Percentiles rank a stretch among this genome's conserved stretches.
These are phyloP conservation scores for Pseudogymnoascus sp. DNA, from an alignment of 2,329 filamentous ascomycete species.

Conservation along the genomic window DNA sequence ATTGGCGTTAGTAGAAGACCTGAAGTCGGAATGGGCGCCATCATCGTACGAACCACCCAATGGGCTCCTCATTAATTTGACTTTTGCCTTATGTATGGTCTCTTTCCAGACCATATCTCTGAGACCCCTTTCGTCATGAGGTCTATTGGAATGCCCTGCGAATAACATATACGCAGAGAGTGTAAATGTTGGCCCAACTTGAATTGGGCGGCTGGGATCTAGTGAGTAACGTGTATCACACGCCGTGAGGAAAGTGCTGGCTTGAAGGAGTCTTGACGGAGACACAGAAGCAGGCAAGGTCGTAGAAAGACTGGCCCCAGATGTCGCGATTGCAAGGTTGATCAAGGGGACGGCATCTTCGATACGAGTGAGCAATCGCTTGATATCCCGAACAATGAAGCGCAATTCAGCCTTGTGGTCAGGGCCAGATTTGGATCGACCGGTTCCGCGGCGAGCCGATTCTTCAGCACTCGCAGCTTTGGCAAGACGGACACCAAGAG, in stretches of 20 bases:
- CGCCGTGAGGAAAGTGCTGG: constrained; percentile 80
- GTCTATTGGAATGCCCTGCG: constrained; percentile 57
- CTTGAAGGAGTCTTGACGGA: constrained; percentile 81
- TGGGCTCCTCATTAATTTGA: constrained; percentile 49
- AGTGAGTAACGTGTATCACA: constrained; percentile 76
- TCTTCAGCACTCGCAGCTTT: constrained; percentile 59
- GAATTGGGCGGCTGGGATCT: constrained; percentile 53
- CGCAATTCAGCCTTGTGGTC: constrained; percentile 57
- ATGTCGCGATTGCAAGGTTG: constrained; percentile 88
- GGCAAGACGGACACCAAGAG: constrained; percentile 66
- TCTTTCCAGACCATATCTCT: constrained; percentile 75
- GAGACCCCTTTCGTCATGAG: constrained; percentile 23
- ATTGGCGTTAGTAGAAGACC: constrained; percentile 9
- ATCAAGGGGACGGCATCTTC: constrained; percentile 88
- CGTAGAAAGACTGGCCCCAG: constrained; percentile 77
- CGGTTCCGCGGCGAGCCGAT: constrained; percentile 33
- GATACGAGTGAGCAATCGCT: constrained; percentile 64
- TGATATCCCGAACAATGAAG: constrained; percentile 66
- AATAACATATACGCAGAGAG: constrained; percentile 95
- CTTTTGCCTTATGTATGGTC: constrained; percentile 83
- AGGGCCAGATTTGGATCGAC: constrained; percentile 40
- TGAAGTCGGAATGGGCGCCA: background rate
- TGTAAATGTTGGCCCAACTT: constrained; percentile 80
- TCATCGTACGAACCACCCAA: background rate
- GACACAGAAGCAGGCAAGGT: constrained; percentile 75